Evolutionary conservation across 2,329 filamentous ascomycete genomes (phyloP).

Genomic region (Pseudocercospora macadamiae): DNA sequence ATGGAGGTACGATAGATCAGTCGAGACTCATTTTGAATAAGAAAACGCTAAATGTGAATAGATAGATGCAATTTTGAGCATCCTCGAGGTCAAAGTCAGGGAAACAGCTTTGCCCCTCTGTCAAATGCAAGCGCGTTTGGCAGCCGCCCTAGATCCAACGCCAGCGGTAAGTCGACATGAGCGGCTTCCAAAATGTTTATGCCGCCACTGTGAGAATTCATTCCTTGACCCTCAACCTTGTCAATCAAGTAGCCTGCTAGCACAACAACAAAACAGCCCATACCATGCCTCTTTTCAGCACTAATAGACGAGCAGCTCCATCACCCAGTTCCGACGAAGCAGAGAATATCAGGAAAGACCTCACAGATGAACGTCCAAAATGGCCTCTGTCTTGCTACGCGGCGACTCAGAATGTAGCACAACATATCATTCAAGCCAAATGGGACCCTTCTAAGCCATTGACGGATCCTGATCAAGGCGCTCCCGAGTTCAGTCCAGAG

Average conservation of each 20-base stretch:
- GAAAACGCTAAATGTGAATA: conserved; percentile 34
- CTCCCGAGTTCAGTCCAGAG: conserved; percentile 84
- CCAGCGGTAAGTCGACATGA: background rate
- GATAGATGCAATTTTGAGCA: conserved; percentile 65
- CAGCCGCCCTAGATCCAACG: background rate
- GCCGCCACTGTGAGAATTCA: too few species aligned
- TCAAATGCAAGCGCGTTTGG: conserved; percentile 31
- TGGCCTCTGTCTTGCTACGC: conserved; percentile 85
- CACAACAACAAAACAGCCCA: conserved; percentile 10
- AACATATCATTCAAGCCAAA: conserved; percentile 1
- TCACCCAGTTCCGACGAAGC: conserved; percentile 59
- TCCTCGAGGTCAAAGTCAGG: conserved; percentile 47
- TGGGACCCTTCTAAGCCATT: background rate
- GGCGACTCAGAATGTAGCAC: background rate
- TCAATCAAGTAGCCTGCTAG: too few species aligned
- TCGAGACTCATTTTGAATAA: background rate
- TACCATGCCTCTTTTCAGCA: background rate
- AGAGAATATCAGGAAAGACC: conserved; percentile 56
- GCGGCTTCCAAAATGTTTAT: background rate
- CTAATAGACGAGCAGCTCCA: conserved; percentile 8
- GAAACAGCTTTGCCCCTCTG: conserved; percentile 65
- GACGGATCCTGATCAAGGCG: conserved; percentile 53
- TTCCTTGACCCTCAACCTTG: too few species aligned
- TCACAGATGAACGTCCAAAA: conserved; percentile 65
- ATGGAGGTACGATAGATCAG: conserved; percentile 55